Evolutionary conservation across 1,139 yeast species (phyloP), one percentile per base, ranked within the genome.

Genomic region (Pichia sp.): DNA sequence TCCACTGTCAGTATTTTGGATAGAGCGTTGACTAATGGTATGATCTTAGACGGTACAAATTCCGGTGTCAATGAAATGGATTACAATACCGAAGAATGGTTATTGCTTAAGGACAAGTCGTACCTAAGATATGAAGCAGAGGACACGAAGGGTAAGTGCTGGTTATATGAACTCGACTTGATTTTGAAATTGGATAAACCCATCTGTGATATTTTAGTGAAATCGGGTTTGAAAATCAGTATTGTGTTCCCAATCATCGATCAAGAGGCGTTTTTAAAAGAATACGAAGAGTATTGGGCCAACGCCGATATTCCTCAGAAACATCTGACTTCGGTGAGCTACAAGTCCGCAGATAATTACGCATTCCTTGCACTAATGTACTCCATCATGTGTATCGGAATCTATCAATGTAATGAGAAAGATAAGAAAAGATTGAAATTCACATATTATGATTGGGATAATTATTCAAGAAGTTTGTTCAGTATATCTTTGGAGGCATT

Each of bases 311-410:
- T 46, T 28, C 15, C 9, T 12, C 55, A 52, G 18, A 57, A 57
- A 35, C 65, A 62, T 40, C 36, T 62, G 4, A 41, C 58, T 1
- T 47, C 57, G 15, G 28, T 44, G 28, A 60, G 60, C 34, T 47
- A 53, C 4, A 55, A 55, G 37, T 27, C 58, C 14, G 51, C 48
- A 12, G 34, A 46, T 21, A 53, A 50, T 34, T 69, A 69, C 52
- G 42, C 66, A 4, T 67, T 70, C 63, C 44, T 65, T 21, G 55
- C 68, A 8, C 60, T 61, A n/a, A 68, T 66, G 57, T 69, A 69
- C 55, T 63, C 67, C 2, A 41, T 68, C 24, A 53, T 69, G 45
- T 60, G 69, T 45, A 55, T 62, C 40, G 67, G 69, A 3, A 45
- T 66, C 14, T 64, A 62, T 46, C 61, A 63, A 38, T 55, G 67